Evolutionary conservation across 371 early-diverging fungal species (phyloP).

Genomic region (Rhizomucor miehei): DNA sequence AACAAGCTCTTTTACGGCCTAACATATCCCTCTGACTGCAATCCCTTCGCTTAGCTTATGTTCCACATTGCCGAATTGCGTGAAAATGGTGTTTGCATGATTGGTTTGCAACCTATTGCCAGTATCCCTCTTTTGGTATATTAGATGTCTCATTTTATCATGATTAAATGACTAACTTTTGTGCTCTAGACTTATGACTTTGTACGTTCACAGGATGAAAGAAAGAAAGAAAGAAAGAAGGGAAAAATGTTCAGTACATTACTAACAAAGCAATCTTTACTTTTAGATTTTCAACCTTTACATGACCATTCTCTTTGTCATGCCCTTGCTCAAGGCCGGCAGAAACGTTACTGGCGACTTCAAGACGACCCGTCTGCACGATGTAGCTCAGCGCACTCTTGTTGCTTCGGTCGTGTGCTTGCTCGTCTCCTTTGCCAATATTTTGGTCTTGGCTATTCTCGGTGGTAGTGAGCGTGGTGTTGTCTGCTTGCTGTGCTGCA

Average conservation of each 20-base stretch:
- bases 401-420: conserved; percentile 50
- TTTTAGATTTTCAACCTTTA: conserved; percentile 40
- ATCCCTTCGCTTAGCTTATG: conserved; percentile 29
- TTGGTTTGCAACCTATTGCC: conserved; percentile 46
- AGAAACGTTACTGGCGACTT: conserved; percentile 25
- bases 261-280: background rate
- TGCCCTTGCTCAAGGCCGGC: conserved; percentile 32
- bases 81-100: conserved; percentile 38
- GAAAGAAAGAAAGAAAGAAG: background rate
- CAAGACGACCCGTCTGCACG: conserved; percentile 37
- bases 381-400: conserved; percentile 47
- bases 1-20: no score
- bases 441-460: conserved; percentile 37
- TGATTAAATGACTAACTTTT: background rate
- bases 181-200: conserved; percentile 34
- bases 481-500: conserved; percentile 51
- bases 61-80: conserved; percentile 39
- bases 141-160: background rate
- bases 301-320: conserved; percentile 48
- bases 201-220: conserved; percentile 19
- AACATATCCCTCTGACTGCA: no score
- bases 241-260: no score
- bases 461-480: conserved; percentile 47
- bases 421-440: conserved; percentile 47
- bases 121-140: conserved; percentile 43